A percentile compares a stretch with the other conserved stretches of the same genome.
These are phyloP conservation scores for Mycena crocata DNA, from an alignment of 768 basidiomycete species.

Conservation along the genomic window DNA sequence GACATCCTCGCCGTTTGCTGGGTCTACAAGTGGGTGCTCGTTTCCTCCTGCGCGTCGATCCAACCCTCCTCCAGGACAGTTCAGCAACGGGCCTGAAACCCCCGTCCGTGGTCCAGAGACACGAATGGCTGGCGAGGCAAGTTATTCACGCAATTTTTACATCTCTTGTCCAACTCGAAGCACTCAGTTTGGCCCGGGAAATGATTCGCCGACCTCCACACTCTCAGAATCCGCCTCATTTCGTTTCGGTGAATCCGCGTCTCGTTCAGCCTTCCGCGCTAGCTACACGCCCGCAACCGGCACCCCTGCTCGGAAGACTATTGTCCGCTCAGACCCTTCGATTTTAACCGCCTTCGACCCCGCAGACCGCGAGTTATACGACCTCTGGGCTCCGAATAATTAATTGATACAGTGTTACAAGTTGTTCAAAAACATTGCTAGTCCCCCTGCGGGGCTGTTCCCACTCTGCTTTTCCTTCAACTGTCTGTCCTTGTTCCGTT, in stretches of 20 bases:
- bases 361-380: slow-evolving; percentile 80
- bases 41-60: neutral
- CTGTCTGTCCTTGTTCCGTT: slow-evolving; percentile 67
- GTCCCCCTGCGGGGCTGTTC: slow-evolving; percentile 34
- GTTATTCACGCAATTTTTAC: slow-evolving; percentile 12
- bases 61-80: slow-evolving; percentile 18
- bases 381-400: slow-evolving; percentile 75
- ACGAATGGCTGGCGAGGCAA: slow-evolving; percentile 34
- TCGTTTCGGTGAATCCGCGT: slow-evolving; percentile 39
- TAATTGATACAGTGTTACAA: slow-evolving; percentile 34
- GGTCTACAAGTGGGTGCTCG: slow-evolving; percentile 29
- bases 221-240: slow-evolving; percentile 45
- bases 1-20: slow-evolving; percentile 35
- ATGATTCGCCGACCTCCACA: slow-evolving; percentile 46
- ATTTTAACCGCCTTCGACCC: slow-evolving; percentile 81
- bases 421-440: slow-evolving; percentile 31
- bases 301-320: slow-evolving; percentile 49
- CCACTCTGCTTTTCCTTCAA: slow-evolving; percentile 51
- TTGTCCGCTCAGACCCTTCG: slow-evolving; percentile 73
- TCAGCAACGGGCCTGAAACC: slow-evolving; percentile 21
- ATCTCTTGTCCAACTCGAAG: neutral
- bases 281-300: slow-evolving; percentile 41
- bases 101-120: slow-evolving; percentile 17
- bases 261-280: slow-evolving; percentile 47
- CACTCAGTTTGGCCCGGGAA: slow-evolving; percentile 21